Evolutionary conservation across 169 alveolate genomes (phyloP), one percentile per base, ranked within the genome.

Genomic region (Perkinsus olseni): DNA sequence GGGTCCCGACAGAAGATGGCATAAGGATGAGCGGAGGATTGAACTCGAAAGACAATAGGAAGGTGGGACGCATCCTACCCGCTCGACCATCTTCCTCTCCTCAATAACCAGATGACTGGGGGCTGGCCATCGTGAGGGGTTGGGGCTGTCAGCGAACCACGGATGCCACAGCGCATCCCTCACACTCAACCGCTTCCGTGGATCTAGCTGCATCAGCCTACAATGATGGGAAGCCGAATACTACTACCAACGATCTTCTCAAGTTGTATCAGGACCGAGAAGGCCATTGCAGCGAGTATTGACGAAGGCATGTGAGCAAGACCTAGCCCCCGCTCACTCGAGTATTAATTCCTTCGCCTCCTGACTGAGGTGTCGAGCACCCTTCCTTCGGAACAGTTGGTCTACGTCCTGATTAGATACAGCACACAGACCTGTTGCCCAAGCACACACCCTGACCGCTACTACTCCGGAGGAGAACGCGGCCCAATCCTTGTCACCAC

Each of bases 311-410:
- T 39, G 3, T 38, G 20, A 38, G 20, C 92, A 1, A 3, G 11
- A 40, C 50, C 50, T 13, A 24, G 82, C 82, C 82, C 34, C 31
- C 1, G 36, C 37, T 24, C 17, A 62, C 82, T 28, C 17, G 82
- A 62, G 82, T 13, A 62, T 62, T 24, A 38, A 21, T 11, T 39
- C 74, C 51, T 91, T 91, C 74, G 36, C 50, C 74, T 38, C n/a
- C 10, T 8, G 38, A 21, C 34, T 38, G 31, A 28, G 28, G 74
- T 91, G 74, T 20, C 39, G 21, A 1, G 38, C 92, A 4, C 11
- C 62, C 74, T 91, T 91, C 39, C 93, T 38, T 37, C 93, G 74
- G 37, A 91, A 91, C 45, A 91, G 74, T 1, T 38, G 51, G n/a
- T 91, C 93, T 28, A 91, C n/a, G 38, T 91, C 74, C 39, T 51